Percentiles rank a stretch among this genome's conserved stretches.
Conservation (phyloP, 2,329 filamentous ascomycete species). For the Metarhizium rileyi region DNA sequence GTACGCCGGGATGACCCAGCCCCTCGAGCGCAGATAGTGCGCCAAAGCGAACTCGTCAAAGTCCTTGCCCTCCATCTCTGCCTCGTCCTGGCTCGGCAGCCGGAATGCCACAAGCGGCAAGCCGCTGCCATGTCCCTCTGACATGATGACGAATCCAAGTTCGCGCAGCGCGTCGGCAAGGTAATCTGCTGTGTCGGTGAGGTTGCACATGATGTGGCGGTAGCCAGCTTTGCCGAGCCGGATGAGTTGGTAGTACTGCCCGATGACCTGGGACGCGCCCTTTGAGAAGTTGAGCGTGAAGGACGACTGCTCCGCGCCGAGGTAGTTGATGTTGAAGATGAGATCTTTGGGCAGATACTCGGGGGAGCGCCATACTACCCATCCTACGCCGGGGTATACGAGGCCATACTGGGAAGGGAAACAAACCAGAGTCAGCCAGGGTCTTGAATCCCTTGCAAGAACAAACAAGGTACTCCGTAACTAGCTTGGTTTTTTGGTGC, state of each 20-base stretch:
- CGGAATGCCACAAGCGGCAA: slow-evolving; percentile 88
- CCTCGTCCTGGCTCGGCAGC: slow-evolving; percentile 46
- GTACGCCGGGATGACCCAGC: slow-evolving; percentile 93
- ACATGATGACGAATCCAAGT: slow-evolving; percentile 83
- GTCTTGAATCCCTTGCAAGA: too few species aligned
- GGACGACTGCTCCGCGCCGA: slow-evolving; percentile 87
- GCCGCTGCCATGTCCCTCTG: slow-evolving; percentile 63
- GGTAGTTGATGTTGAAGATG: slow-evolving; percentile 99
- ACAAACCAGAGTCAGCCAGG: neutral
- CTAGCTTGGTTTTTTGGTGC: too few species aligned
- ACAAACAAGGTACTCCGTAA: too few species aligned
- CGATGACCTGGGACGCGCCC: slow-evolving; percentile 87
- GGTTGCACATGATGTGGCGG: slow-evolving; percentile 85
- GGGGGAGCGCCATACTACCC: slow-evolving; percentile 80
- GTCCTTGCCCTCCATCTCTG: slow-evolving; percentile 38
- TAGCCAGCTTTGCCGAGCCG: slow-evolving; percentile 89
- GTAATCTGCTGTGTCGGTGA: slow-evolving; percentile 84
- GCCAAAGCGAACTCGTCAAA: slow-evolving; percentile 73
- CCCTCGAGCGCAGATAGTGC: slow-evolving; percentile 74
- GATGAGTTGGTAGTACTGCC: slow-evolving; percentile 96
- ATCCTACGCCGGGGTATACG: slow-evolving; percentile 86
- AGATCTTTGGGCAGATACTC: slow-evolving; percentile 82
- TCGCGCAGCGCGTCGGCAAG: slow-evolving; percentile 62
- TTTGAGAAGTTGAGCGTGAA: slow-evolving; percentile 98
- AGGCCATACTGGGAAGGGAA: slow-evolving; percentile 37